Percentiles rank a stretch among this genome's conserved stretches.
Conservation (phyloP, 495 filamentous ascomycete genomes). For the Aspergillus heteromorphus region DNA sequence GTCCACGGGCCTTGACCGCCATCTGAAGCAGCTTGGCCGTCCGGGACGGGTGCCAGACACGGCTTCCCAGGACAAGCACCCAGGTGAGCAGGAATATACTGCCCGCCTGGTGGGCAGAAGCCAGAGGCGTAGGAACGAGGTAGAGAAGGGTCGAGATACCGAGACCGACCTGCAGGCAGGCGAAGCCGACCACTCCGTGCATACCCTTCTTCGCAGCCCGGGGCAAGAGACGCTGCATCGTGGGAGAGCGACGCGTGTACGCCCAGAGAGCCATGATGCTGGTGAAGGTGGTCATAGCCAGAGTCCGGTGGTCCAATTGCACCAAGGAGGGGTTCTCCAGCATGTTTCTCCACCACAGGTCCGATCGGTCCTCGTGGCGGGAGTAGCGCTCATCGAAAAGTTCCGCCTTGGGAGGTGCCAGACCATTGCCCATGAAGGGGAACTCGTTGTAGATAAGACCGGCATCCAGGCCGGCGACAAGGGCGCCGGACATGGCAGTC, state of each 20-base stretch:
- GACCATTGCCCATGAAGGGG: constrained; percentile 83
- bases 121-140: constrained; percentile 81
- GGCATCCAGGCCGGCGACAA: constrained; percentile 92
- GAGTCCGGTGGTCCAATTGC: constrained; percentile 90
- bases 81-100: constrained; percentile 80
- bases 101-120: constrained; percentile 90
- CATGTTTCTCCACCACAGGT: constrained; percentile 93
- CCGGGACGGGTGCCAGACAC: constrained; percentile 50
- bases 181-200: constrained; percentile 76
- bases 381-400: constrained; percentile 84
- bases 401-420: constrained; percentile 74
- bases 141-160: constrained; percentile 90
- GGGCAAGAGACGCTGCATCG: constrained; percentile 60
- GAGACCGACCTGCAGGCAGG: constrained; percentile 71
- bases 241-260: constrained; percentile 62
- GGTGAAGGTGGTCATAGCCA: constrained; percentile 84
- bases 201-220: constrained; percentile 61
- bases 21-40: constrained; percentile 46
- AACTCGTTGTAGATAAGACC: constrained; percentile 98
- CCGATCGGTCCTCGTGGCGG: constrained; percentile 64
- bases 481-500: constrained; percentile 86
- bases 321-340: constrained; percentile 93
- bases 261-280: constrained; percentile 70
- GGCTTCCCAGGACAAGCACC: constrained; percentile 65
- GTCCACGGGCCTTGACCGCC: constrained; percentile 33